These are phyloP conservation scores for Leccinum fuscescens DNA, from an alignment of 1,284 basidiomycete species.

Conservation along the genomic window DNA sequence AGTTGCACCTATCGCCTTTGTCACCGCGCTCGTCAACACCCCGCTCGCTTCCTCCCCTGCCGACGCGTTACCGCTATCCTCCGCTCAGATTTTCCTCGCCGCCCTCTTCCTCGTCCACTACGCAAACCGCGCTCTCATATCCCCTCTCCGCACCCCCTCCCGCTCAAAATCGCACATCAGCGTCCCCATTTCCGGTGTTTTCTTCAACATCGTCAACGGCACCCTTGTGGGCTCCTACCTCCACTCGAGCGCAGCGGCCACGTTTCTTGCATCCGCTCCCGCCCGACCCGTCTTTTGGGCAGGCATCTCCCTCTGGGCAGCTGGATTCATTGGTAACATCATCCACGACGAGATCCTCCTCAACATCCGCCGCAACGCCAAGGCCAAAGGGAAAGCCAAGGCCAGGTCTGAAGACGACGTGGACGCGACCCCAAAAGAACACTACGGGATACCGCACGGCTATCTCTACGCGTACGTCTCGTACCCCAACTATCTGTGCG, in stretches of 20 bases:
- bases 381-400: constrained; percentile 40
- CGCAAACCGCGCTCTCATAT: constrained; percentile 77
- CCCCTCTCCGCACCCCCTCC: constrained; percentile 79
- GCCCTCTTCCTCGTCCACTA: constrained; percentile 77
- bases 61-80: constrained; percentile 31
- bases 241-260: constrained; percentile 48
- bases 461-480: constrained; percentile 78
- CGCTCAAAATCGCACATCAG: constrained; percentile 75
- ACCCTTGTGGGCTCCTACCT: constrained; percentile 69
- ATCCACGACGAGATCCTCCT: constrained; percentile 88
- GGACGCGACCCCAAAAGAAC: constrained; percentile 29
- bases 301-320: constrained; percentile 64
- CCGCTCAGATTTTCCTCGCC: constrained; percentile 55
- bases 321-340: constrained; percentile 78
- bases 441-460: constrained; percentile 84
- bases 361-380: constrained; percentile 56
- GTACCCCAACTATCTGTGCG: constrained; percentile 92
- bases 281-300: constrained; percentile 53
- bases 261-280: constrained; percentile 40
- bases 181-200: constrained; percentile 56
- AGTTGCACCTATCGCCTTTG: constrained; percentile 66
- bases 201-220: constrained; percentile 78
- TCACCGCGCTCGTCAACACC: constrained; percentile 47
- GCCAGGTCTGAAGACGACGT: constrained; percentile 25
- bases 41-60: constrained; percentile 39